These are phyloP conservation scores for Malus hybrid DNA, from an alignment of 331 rosid species.

Conservation along the genomic window DNA sequence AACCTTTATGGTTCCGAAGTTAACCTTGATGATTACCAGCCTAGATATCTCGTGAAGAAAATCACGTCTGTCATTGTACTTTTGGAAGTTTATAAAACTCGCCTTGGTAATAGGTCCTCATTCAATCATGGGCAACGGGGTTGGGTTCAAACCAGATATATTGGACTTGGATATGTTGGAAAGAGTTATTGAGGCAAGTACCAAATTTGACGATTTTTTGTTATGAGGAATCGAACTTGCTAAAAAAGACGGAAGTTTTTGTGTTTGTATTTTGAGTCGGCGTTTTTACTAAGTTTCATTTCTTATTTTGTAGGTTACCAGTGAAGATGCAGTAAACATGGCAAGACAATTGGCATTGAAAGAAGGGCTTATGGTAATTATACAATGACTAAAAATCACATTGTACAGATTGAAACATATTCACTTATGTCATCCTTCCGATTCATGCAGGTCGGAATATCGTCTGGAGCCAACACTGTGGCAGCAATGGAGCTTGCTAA, in stretches of 20 bases:
- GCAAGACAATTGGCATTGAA: slow-evolving; percentile 75
- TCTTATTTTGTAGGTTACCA: slow-evolving; percentile 48
- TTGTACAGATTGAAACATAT: neutral
- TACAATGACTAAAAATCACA: neutral
- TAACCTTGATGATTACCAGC: neutral
- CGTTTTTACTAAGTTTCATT: neutral
- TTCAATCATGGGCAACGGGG: slow-evolving; percentile 81
- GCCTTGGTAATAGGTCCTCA: slow-evolving; percentile 67
- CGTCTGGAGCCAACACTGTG: slow-evolving; percentile 88
- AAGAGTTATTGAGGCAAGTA: slow-evolving; percentile 60
- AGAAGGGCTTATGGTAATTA: slow-evolving; percentile 78
- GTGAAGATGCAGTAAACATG: slow-evolving; percentile 82
- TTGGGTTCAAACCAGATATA: slow-evolving; percentile 92
- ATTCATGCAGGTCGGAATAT: slow-evolving; percentile 65
- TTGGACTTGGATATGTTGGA: slow-evolving; percentile 66
- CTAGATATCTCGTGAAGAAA: neutral
- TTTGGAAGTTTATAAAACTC: neutral
- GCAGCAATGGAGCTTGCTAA: slow-evolving; percentile 76
- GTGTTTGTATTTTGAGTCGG: neutral
- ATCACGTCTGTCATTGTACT: neutral
- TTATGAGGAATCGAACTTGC: neutral
- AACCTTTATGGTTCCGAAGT: neutral
- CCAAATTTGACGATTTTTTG: neutral
- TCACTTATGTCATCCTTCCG: neutral
- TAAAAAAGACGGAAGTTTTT: neutral